Evolutionary conservation across 495 filamentous ascomycete species (phyloP).

Genomic region (Tuber umbilicatum): DNA sequence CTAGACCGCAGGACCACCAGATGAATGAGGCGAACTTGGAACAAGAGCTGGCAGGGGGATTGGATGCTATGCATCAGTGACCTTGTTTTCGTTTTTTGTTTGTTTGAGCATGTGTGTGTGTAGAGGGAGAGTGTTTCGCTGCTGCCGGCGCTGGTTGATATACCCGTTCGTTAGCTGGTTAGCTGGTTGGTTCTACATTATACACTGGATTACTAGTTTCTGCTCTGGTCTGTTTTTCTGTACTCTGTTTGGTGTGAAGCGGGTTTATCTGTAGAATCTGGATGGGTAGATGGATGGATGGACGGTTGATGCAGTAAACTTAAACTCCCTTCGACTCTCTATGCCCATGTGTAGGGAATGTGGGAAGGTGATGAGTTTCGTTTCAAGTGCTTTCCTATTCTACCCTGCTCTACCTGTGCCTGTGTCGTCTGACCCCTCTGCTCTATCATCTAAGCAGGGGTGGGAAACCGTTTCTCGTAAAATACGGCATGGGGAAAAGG

Average conservation of each 20-base stretch:
- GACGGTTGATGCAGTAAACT: not conserved
- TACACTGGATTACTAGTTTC: constrained; percentile 1
- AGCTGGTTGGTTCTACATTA: constrained; percentile 2
- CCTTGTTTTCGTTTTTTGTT: constrained; percentile 12
- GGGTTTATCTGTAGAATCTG: not conserved
- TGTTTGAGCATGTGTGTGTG: constrained; percentile 18
- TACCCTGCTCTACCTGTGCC: not conserved
- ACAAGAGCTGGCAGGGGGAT: constrained; percentile 73
- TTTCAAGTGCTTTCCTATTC: not conserved
- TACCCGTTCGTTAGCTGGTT: not conserved
- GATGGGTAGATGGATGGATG: not conserved
- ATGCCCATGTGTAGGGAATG: not conserved
- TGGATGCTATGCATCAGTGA: constrained; percentile 54
- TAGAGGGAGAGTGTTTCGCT: not conserved
- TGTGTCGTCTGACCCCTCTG: not conserved
- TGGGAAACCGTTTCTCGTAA: not conserved
- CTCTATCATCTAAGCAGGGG: not conserved
- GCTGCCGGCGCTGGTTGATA: not conserved
- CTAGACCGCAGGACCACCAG: constrained; percentile 43
- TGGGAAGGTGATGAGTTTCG: not conserved
- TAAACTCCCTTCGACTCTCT: not conserved
- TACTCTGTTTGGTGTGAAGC: not conserved
- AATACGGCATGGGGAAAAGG: not conserved
- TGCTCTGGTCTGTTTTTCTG: not conserved
- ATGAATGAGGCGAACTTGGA: constrained; percentile 54